Percentiles rank a stretch among this genome's conserved stretches.
Conservation (phyloP, 768 basidiomycete genomes). For the Albatrellus ellisii region DNA sequence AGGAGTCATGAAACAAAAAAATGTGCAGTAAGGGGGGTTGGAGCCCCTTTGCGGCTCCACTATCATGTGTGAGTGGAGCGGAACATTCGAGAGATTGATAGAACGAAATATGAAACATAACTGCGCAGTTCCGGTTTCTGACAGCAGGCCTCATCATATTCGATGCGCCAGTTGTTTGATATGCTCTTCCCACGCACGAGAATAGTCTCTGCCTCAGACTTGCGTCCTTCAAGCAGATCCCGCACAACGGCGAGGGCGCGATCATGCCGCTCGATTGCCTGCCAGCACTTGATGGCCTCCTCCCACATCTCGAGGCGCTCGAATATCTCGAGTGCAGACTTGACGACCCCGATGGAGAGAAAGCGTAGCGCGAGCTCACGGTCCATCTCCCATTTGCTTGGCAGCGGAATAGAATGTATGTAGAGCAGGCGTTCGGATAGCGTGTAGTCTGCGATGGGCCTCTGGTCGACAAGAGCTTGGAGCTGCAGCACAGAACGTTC, state of each 20-base stretch:
- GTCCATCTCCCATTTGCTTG: conserved; percentile 90
- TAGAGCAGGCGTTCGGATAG: conserved; percentile 65
- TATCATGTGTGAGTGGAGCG: no score
- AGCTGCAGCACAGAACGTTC: conserved; percentile 89
- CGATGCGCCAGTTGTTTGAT: conserved; percentile 26
- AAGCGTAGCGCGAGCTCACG: conserved; percentile 79
- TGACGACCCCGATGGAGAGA: conserved; percentile 74
- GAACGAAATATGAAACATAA: no score
- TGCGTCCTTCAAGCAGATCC: conserved; percentile 74
- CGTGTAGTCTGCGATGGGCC: conserved; percentile 75
- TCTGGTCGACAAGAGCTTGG: conserved; percentile 92
- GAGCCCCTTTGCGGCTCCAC: no score
- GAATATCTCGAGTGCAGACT: conserved; percentile 88
- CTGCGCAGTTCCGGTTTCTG: no score
- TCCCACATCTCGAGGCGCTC: conserved; percentile 98
- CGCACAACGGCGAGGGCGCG: conserved; percentile 71
- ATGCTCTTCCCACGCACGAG: conserved; percentile 43
- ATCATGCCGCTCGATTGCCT: conserved; percentile 65
- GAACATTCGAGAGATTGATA: no score
- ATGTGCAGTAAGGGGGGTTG: no score
- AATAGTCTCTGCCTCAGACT: conserved; percentile 71
- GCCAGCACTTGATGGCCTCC: conserved; percentile 84
- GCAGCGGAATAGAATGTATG: conserved; percentile 71
- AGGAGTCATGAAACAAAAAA: no score
- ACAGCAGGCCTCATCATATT: conserved; percentile 50